These are phyloP conservation scores for Hydrangea macrophylla DNA, from an alignment of 148 eudicot species.

Conservation along the genomic window DNA sequence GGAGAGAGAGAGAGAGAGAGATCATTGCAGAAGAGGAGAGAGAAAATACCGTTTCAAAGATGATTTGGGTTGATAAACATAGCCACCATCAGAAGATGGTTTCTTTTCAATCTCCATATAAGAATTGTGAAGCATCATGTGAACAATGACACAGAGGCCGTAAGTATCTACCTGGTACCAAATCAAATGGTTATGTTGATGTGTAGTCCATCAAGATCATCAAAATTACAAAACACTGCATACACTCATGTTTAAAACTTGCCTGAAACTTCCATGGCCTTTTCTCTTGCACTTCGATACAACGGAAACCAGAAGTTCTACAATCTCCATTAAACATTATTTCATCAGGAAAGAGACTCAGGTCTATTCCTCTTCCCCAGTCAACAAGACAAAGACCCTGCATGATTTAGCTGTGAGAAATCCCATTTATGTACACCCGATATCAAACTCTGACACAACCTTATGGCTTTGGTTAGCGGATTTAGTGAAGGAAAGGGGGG, in stretches of 20 bases:
- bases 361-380: slow-evolving; percentile 99
- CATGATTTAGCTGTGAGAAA: slow-evolving; percentile 16
- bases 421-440: background rate
- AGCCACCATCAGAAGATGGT: slow-evolving; percentile 48
- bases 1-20: background rate
- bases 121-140: slow-evolving; percentile 83
- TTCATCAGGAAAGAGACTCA: slow-evolving; percentile 56
- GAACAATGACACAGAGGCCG: slow-evolving; percentile 87
- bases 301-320: slow-evolving; percentile 88
- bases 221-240: background rate
- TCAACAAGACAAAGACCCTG: slow-evolving; percentile 98
- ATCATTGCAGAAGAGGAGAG: slow-evolving; percentile 3
- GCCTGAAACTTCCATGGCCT: slow-evolving; percentile 93
- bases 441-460: background rate
- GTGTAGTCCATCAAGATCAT: background rate
- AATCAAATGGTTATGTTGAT: slow-evolving; percentile 12
- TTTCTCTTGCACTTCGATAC: slow-evolving; percentile 88
- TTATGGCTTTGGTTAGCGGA: too few relatives aligned
- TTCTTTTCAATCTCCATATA: slow-evolving; percentile 81
- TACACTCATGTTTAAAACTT: slow-evolving; percentile 4
- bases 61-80: slow-evolving; percentile 49
- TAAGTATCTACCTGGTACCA: slow-evolving; percentile 67
- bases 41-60: slow-evolving; percentile 61
- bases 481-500: too few relatives aligned
- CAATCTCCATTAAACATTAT: slow-evolving; percentile 67